These are phyloP conservation scores for Botrytis hyacinthi DNA, from an alignment of 2,329 filamentous ascomycete genomes.

Conservation along the genomic window DNA sequence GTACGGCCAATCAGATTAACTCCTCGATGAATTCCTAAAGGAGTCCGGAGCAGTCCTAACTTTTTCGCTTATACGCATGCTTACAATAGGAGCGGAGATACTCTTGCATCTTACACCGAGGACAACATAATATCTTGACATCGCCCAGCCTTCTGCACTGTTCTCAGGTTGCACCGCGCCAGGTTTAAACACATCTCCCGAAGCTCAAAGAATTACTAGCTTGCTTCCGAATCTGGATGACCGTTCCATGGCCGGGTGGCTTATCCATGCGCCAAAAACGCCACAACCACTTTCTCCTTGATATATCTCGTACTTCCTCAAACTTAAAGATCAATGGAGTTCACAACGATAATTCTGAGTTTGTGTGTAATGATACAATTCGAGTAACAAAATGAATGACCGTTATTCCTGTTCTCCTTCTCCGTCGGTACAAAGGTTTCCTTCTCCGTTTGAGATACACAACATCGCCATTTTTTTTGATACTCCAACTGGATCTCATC, in stretches of 20 bases:
- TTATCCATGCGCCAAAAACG: neutral
- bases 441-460: neutral
- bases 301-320: neutral
- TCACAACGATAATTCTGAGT: neutral
- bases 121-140: neutral
- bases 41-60: constrained; percentile 13
- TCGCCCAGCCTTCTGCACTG: neutral
- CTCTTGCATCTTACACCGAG: neutral
- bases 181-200: neutral
- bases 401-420: constrained; percentile 9
- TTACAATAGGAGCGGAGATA: constrained; percentile 13
- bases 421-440: neutral
- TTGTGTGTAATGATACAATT: neutral
- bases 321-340: neutral
- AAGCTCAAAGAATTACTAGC: neutral
- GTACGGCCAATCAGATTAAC: constrained; percentile 11
- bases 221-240: constrained; percentile 4
- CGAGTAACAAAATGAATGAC: neutral
- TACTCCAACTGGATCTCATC: neutral
- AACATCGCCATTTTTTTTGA: neutral
- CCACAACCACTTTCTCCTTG: neutral
- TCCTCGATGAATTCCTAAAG: constrained; percentile 12
- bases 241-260: constrained; percentile 2
- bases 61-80: constrained; percentile 5
- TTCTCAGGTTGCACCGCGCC: neutral